These are phyloP conservation scores for Penicillium sp. DNA, from an alignment of 2,329 filamentous ascomycete species.

Conservation along the genomic window DNA sequence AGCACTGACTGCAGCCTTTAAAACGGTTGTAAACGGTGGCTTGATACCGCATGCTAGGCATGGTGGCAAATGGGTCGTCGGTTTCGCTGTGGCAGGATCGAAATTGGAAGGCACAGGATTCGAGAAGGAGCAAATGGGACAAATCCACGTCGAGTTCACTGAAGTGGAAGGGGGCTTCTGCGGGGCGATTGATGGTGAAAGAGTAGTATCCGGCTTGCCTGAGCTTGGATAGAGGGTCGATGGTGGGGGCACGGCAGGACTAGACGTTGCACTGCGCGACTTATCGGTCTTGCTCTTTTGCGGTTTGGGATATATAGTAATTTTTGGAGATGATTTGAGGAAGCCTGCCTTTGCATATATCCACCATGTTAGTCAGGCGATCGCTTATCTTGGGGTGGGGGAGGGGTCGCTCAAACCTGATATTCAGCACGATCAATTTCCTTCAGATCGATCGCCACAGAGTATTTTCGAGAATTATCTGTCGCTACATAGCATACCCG, in stretches of 20 bases:
- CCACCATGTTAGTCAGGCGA: not conserved
- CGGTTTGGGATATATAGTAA: conserved; percentile 83
- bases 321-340: conserved; percentile 89
- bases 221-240: conserved; percentile 34
- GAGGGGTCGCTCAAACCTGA: conserved; percentile 59
- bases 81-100: conserved; percentile 76
- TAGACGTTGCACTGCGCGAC: conserved; percentile 55
- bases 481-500: conserved; percentile 94
- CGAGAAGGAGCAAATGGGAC: conserved; percentile 91
- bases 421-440: conserved; percentile 89
- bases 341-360: conserved; percentile 70
- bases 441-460: conserved; percentile 81
- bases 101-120: conserved; percentile 94
- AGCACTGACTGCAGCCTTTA: conserved; percentile 83
- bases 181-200: conserved; percentile 31
- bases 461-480: conserved; percentile 78
- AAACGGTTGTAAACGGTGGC: conserved; percentile 74
- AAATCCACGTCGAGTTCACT: conserved; percentile 80
- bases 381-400: conserved; percentile 9
- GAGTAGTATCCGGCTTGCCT: conserved; percentile 30
- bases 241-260: conserved; percentile 25
- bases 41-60: conserved; percentile 95
- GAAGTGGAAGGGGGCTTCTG: conserved; percentile 37
- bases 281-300: conserved; percentile 60
- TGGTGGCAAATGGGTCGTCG: conserved; percentile 76